Evolutionary conservation across 768 basidiomycete species (phyloP).

Genomic region (Fibroporia radiculosa): DNA sequence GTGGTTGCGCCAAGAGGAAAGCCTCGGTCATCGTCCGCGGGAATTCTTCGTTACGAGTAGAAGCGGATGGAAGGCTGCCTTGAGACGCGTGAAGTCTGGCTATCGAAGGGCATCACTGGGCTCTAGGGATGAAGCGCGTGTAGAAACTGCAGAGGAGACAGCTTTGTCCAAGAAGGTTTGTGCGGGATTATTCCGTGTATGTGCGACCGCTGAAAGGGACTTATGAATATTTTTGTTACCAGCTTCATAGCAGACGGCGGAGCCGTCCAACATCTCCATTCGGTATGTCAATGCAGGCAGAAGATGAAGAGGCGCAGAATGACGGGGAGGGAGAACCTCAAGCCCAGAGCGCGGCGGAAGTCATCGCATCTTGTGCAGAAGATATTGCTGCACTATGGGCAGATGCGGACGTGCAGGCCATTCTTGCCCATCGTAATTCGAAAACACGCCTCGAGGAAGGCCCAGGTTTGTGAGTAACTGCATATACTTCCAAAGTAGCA

Average conservation of each 20-base stretch:
- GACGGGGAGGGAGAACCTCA: conserved; percentile 6
- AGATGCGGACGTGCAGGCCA: conserved; percentile 51
- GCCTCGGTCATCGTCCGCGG: conserved; percentile 5
- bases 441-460: conserved; percentile 48
- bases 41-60: conserved; percentile 21
- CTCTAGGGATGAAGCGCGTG: conserved; percentile 7
- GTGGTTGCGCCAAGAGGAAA: conserved; percentile 5
- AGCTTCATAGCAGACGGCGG: neutral
- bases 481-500: neutral
- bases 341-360: conserved; percentile 49
- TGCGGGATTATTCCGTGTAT: neutral
- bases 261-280: neutral
- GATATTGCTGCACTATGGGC: conserved; percentile 64
- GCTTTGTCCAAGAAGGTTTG: neutral
- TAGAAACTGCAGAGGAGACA: conserved; percentile 3
- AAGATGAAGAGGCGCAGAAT: neutral
- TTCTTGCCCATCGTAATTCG: conserved; percentile 35
- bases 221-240: neutral
- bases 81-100: conserved; percentile 13
- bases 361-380: conserved; percentile 49
- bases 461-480: conserved; percentile 62
- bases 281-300: neutral
- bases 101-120: conserved; percentile 9
- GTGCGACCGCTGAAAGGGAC: neutral
- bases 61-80: conserved; percentile 21